Evolutionary conservation across 371 early-diverging fungal genomes (phyloP).

Genomic region (Zopfochytrium polystomum): DNA sequence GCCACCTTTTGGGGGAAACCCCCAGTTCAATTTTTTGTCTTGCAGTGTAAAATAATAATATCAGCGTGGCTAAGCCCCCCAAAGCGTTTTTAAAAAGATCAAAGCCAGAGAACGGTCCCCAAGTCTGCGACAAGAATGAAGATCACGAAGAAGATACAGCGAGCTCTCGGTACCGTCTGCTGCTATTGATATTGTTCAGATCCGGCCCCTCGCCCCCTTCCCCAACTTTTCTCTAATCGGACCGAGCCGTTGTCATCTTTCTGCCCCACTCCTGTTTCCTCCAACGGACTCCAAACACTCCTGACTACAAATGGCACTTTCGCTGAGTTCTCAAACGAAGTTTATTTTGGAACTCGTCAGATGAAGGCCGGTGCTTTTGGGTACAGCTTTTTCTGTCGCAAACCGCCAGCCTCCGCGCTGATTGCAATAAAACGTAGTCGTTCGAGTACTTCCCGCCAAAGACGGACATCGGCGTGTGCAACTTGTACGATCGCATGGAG

Average conservation of each 20-base stretch:
- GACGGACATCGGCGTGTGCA: conserved; percentile 83
- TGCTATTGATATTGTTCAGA: neutral
- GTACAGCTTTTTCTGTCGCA: conserved; percentile 13
- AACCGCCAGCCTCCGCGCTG: neutral
- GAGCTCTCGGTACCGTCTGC: conserved; percentile 24
- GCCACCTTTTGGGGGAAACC: no score
- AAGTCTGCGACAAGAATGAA: conserved; percentile 29
- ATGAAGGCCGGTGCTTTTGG: conserved; percentile 39
- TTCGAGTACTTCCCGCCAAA: conserved; percentile 96
- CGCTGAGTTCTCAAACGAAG: neutral
- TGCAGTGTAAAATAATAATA: no score
- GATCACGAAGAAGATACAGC: conserved; percentile 38
- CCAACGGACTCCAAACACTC: neutral
- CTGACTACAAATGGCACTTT: neutral
- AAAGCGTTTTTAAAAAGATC: no score
- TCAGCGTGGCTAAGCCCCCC: no score
- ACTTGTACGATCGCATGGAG: conserved; percentile 84
- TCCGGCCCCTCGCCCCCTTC: no score
- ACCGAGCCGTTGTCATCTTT: neutral
- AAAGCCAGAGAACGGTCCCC: no score
- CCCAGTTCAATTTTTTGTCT: no score
- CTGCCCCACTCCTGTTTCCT: neutral
- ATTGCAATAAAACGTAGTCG: conserved; percentile 49
- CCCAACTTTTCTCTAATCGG: neutral
- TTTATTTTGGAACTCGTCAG: conserved; percentile 15